Conservation (phyloP, 2,329 filamentous ascomycete genomes). For the Sporothrix schenckii region DNA sequence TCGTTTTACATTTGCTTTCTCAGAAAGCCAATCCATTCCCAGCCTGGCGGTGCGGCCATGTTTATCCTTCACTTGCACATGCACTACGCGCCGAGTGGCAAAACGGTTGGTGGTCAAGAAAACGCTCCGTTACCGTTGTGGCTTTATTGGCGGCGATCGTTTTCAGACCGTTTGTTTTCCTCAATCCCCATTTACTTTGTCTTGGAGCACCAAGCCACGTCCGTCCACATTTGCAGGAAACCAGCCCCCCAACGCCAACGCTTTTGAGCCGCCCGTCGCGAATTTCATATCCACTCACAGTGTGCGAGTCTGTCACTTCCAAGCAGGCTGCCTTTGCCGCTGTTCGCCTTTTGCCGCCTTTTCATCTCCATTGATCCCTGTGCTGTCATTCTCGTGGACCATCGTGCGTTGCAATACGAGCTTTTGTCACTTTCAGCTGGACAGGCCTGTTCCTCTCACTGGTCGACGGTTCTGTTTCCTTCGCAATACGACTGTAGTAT, state of each 20-base stretch:
- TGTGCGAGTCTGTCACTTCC: not conserved
- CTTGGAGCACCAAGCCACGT: not conserved
- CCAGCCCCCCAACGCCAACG: not conserved
- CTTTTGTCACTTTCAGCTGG: conserved; percentile 10
- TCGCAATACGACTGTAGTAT: conserved; percentile 2
- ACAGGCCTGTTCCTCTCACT: not conserved
- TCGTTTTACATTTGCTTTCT: not conserved
- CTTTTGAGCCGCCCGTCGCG: conserved; percentile 3
- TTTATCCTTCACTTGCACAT: not conserved
- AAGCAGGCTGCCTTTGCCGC: not conserved
- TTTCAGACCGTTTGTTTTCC: not conserved
- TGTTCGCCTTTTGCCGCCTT: too few relatives aligned
- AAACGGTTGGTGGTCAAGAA: not conserved
- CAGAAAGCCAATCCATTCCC: not conserved
- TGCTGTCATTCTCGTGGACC: not conserved
- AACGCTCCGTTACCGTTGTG: not conserved
- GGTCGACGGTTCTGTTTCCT: not conserved
- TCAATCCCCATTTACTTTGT: not conserved
- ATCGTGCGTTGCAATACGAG: not conserved
- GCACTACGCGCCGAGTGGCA: not conserved
- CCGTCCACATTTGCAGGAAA: not conserved
- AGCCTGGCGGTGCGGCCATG: conserved; percentile 4
- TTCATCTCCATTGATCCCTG: not conserved
- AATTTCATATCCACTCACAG: not conserved
- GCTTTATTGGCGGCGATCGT: conserved; percentile 4